A percentile compares a stretch with the other conserved stretches of the same genome.
phyloP scores from a whole-genome alignment of 495 filamentous ascomycete genomes.

The Extremus antarcticus region DNA sequence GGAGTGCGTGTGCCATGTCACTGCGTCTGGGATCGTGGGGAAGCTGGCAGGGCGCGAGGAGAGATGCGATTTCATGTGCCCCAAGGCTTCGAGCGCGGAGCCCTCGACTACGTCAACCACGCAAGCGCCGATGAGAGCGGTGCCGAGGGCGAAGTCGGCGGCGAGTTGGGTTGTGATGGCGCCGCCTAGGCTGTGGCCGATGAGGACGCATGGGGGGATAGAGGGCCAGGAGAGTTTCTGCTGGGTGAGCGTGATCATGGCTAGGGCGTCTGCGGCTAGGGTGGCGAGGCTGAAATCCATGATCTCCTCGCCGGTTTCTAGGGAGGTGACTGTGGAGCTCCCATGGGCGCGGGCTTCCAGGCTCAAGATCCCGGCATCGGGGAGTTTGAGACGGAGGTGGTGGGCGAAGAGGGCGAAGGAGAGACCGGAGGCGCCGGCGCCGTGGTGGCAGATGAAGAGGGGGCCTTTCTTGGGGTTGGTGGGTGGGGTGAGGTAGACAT shows the following conservation, averaged over 20 bases:
- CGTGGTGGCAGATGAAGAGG: conserved; percentile 82
- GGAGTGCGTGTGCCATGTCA: conserved; percentile 92
- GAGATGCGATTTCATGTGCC: conserved; percentile 87
- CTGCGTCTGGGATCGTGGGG: conserved; percentile 57
- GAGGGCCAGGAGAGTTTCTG: conserved; percentile 55
- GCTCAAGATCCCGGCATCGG: conserved; percentile 72
- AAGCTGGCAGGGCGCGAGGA: conserved; percentile 74
- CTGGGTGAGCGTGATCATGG: conserved; percentile 55
- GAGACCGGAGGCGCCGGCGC: conserved; percentile 77
- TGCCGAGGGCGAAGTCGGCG: conserved; percentile 50
- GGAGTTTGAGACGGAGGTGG: conserved; percentile 66
- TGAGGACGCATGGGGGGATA: conserved; percentile 64
- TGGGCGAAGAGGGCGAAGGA: conserved; percentile 73
- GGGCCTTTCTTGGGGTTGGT: conserved; percentile 45
- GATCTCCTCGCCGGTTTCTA: conserved; percentile 25
- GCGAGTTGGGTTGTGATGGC: conserved; percentile 85
- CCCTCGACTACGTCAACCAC: conserved; percentile 95
- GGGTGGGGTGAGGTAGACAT: conserved; percentile 74
- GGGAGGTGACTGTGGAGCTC: conserved; percentile 41
- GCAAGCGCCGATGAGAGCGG: conserved; percentile 66
- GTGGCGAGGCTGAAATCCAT: conserved; percentile 36
- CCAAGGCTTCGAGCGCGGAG: conserved; percentile 80
- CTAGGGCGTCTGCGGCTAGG: conserved; percentile 60
- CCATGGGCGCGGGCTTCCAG: conserved; percentile 83
- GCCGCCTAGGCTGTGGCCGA: conserved; percentile 95